Percentiles rank a stretch among this genome's conserved stretches.
These are phyloP conservation scores for Aspergillus sp. DNA, from an alignment of 2,329 filamentous ascomycete species.

Conservation along the genomic window DNA sequence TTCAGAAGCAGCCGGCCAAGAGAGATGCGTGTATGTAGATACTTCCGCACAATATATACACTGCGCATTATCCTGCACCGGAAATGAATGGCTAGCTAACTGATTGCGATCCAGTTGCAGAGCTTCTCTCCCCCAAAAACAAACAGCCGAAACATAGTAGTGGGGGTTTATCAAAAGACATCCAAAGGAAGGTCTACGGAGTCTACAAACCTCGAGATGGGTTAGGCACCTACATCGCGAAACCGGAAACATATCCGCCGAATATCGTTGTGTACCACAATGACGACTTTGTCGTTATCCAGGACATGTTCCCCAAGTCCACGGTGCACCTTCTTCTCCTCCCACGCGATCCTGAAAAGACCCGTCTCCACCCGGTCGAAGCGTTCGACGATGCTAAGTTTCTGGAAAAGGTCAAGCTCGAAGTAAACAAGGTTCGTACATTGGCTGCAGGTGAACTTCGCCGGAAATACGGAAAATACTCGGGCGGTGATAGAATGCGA, in stretches of 20 bases:
- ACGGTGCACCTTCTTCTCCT: constrained; percentile 85
- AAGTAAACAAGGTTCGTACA: constrained; percentile 60
- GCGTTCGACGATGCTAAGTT: constrained; percentile 72
- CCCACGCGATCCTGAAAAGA: constrained; percentile 65
- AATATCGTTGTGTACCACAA: constrained; percentile 65
- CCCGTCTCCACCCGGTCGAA: constrained; percentile 70
- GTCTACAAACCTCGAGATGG: constrained; percentile 54
- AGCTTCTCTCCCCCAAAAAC: constrained; percentile 55
- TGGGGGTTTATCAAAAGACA: constrained; percentile 17
- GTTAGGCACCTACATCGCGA: constrained; percentile 64
- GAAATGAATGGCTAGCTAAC: background rate
- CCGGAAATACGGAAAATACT: constrained; percentile 64
- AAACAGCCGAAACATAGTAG: constrained; percentile 36
- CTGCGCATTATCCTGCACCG: background rate
- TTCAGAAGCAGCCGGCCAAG: constrained; percentile 25
- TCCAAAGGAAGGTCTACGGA: constrained; percentile 16
- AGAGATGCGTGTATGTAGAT: constrained; percentile 37
- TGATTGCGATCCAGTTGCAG: constrained; percentile 44
- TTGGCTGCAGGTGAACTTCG: constrained; percentile 75
- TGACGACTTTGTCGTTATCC: constrained; percentile 71
- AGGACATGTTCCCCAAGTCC: constrained; percentile 83
- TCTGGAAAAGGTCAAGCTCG: constrained; percentile 60
- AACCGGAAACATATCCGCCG: constrained; percentile 61
- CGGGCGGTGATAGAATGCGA: constrained; percentile 62
- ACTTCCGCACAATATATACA: background rate